phyloP scores from a whole-genome alignment of 2,329 filamentous ascomycete species.

The Alternaria ventricosa region DNA sequence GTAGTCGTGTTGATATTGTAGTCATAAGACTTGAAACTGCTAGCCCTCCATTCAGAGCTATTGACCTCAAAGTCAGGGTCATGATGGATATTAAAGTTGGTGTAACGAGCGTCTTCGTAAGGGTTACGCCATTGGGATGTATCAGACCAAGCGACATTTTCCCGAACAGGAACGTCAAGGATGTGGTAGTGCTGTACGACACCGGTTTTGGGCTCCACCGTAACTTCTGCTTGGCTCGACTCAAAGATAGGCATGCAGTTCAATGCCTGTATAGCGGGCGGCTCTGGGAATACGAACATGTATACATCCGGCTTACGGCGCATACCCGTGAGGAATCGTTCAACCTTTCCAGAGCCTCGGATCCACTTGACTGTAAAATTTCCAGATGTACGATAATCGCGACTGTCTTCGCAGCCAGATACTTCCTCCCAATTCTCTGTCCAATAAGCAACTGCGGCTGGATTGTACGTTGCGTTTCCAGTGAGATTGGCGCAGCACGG shows the following conservation, averaged over 20 bases:
- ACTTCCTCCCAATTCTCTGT: background rate
- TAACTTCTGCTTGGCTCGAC: background rate
- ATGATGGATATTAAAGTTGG: background rate
- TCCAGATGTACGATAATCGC: background rate
- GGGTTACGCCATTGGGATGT: background rate
- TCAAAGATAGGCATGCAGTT: background rate
- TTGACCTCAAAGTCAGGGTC: background rate
- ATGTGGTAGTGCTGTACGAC: background rate
- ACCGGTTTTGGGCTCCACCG: background rate
- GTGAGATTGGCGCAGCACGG: background rate
- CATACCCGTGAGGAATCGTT: background rate
- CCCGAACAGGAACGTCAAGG: background rate
- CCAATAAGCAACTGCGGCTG: background rate
- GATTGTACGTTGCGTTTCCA: background rate
- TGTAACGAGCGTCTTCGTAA: background rate
- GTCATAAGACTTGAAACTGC: background rate
- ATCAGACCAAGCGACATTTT: background rate
- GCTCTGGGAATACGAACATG: background rate
- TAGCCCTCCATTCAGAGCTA: background rate
- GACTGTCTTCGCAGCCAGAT: background rate
- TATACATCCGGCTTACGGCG: background rate
- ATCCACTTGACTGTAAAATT: background rate
- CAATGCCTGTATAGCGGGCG: background rate
- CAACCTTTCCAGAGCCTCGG: background rate
- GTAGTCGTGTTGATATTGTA: background rate